Evolutionary conservation across 352 stramenopile genomes (phyloP).

Genomic region (Halophytophthora polymorphica): DNA sequence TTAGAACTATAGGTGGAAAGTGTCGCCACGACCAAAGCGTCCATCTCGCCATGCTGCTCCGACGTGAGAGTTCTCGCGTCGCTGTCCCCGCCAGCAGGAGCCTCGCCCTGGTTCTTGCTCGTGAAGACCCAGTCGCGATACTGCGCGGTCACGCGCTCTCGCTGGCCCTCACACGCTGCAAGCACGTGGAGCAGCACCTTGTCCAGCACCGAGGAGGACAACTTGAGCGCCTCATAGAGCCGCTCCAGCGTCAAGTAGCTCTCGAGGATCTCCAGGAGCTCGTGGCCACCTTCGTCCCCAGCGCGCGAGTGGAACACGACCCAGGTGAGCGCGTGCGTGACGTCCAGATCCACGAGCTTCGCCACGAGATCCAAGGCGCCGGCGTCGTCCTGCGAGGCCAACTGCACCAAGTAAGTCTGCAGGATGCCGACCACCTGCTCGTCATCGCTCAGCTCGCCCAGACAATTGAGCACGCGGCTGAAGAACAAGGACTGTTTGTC

Average conservation of each 20-base stretch:
- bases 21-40: constrained; percentile 20
- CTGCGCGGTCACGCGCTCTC: constrained; percentile 9
- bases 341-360: constrained; percentile 66
- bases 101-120: constrained; percentile 25
- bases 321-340: constrained; percentile 71
- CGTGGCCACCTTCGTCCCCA: constrained; percentile 14
- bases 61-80: constrained; percentile 16
- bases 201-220: constrained; percentile 19
- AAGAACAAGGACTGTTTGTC: constrained; percentile 29
- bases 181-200: constrained; percentile 18
- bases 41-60: constrained; percentile 27
- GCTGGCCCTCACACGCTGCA: constrained; percentile 5
- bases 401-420: constrained; percentile 35
- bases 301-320: constrained; percentile 57
- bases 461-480: constrained; percentile 43
- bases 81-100: constrained; percentile 1
- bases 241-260: constrained; percentile 48
- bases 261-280: constrained; percentile 34
- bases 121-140: constrained; percentile 41
- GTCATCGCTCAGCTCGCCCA: constrained; percentile 63
- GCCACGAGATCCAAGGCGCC: constrained; percentile 31
- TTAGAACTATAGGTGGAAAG: constrained; percentile 21
- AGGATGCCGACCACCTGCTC: constrained; percentile 34
- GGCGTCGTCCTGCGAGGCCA: constrained; percentile 22
- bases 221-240: constrained; percentile 41